Percentiles rank a stretch among this genome's conserved stretches.
Conservation (phyloP, 805 yeast species). For the Zygoascus flipseniorum region DNA sequence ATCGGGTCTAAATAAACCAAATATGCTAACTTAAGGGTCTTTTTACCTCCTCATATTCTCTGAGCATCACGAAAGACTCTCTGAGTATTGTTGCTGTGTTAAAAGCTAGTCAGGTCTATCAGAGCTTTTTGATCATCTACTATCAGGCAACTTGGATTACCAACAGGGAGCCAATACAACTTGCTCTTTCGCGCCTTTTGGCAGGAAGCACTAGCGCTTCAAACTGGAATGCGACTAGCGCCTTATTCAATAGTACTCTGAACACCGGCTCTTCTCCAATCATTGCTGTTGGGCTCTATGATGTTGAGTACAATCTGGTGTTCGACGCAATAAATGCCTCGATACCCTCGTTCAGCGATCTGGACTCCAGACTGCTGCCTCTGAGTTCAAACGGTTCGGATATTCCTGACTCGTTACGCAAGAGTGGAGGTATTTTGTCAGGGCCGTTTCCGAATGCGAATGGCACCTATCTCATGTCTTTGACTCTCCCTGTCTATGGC, state of each 20-base stretch:
- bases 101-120: conserved; percentile 71
- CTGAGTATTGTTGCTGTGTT: conserved; percentile 71
- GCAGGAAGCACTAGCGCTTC: conserved; percentile 62
- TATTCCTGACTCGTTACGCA: conserved; percentile 38
- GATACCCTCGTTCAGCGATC: conserved; percentile 23
- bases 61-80: conserved; percentile 57
- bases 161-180: conserved; percentile 49
- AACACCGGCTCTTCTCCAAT: conserved; percentile 41
- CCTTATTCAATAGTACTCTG: conserved; percentile 51
- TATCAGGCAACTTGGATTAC: conserved; percentile 64
- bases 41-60: conserved; percentile 37
- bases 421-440: conserved; percentile 41
- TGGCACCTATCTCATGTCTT: conserved; percentile 44
- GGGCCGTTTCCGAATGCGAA: conserved; percentile 54
- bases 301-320: conserved; percentile 44
- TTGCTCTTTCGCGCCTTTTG: conserved; percentile 50
- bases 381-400: conserved; percentile 35
- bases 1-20: too few relatives aligned
- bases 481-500: conserved; percentile 69
- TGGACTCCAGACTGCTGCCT: conserved; percentile 38
- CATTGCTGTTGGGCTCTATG: conserved; percentile 56
- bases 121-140: conserved; percentile 51
- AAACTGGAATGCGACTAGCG: conserved; percentile 39
- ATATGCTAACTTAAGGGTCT: conserved; percentile 29
- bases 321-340: conserved; percentile 17